Evolutionary conservation across 371 early-diverging fungal species (phyloP).

Genomic region (Umbelopsis sp.): DNA sequence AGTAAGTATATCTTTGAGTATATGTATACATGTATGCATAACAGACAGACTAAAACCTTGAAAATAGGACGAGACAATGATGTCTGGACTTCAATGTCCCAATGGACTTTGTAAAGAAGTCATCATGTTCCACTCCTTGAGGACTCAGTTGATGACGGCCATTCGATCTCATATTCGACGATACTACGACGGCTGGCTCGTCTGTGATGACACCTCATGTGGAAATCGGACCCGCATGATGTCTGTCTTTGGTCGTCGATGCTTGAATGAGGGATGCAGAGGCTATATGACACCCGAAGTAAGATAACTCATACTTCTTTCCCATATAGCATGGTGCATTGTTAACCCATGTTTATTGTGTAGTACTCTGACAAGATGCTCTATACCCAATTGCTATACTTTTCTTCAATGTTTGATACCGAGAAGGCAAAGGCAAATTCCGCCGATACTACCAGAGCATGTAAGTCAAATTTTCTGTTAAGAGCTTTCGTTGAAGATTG

Average conservation of each 20-base stretch:
- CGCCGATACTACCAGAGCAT: slow-evolving; percentile 19
- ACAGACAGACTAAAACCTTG: background rate
- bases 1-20: slow-evolving; percentile 25
- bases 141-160: slow-evolving; percentile 62
- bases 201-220: slow-evolving; percentile 83
- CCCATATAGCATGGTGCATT: too few species aligned
- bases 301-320: background rate
- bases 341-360: background rate
- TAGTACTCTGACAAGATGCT: slow-evolving; percentile 28
- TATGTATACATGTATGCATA: slow-evolving; percentile 20
- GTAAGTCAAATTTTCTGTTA: slow-evolving; percentile 21
- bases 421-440: slow-evolving; percentile 36
- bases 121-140: slow-evolving; percentile 52
- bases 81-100: slow-evolving; percentile 61
- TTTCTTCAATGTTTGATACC: slow-evolving; percentile 44
- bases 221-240: slow-evolving; percentile 61
- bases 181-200: slow-evolving; percentile 74
- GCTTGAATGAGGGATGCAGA: slow-evolving; percentile 67
- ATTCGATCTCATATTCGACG: slow-evolving; percentile 69
- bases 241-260: slow-evolving; percentile 77
- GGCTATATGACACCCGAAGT: slow-evolving; percentile 73
- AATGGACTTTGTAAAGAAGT: slow-evolving; percentile 52
- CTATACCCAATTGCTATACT: slow-evolving; percentile 54
- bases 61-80: slow-evolving; percentile 20
- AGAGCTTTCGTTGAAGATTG: background rate